Conservation (phyloP, 225 moss, liverwort and hornwort species). For the Straminergon stramineum region DNA sequence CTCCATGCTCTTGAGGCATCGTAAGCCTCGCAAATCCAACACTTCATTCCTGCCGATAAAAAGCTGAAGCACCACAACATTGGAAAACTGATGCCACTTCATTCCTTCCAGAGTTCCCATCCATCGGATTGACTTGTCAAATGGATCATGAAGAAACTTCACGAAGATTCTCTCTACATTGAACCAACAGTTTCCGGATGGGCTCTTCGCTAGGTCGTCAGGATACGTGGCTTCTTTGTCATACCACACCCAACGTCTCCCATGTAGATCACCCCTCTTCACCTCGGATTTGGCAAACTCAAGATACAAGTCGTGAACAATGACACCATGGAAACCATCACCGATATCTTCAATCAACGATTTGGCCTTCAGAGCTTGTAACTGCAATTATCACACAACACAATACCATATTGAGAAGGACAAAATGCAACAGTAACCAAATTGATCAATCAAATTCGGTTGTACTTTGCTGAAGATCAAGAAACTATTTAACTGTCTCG, state of each 20-base stretch:
- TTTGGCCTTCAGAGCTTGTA: not conserved
- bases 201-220: not conserved
- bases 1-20: not conserved
- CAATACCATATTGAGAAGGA: not conserved
- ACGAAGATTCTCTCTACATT: not conserved
- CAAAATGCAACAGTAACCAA: not conserved
- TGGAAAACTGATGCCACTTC: not conserved
- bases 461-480: not conserved
- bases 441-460: not conserved
- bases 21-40: not conserved
- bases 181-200: not conserved
- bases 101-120: not conserved
- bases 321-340: not conserved
- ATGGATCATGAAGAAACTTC: not conserved
- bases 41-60: not conserved
- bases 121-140: no score
- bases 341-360: not conserved
- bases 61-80: not conserved
- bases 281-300: not conserved
- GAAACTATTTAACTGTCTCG: not conserved
- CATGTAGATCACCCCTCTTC: not conserved
- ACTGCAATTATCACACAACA: not conserved
- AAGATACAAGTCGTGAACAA: not conserved
- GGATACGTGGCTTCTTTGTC: not conserved
- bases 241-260: not conserved